Evolutionary conservation across 495 filamentous ascomycete species (phyloP), one percentile per base, ranked within the genome.

Genomic region (Penicillium lividum): DNA sequence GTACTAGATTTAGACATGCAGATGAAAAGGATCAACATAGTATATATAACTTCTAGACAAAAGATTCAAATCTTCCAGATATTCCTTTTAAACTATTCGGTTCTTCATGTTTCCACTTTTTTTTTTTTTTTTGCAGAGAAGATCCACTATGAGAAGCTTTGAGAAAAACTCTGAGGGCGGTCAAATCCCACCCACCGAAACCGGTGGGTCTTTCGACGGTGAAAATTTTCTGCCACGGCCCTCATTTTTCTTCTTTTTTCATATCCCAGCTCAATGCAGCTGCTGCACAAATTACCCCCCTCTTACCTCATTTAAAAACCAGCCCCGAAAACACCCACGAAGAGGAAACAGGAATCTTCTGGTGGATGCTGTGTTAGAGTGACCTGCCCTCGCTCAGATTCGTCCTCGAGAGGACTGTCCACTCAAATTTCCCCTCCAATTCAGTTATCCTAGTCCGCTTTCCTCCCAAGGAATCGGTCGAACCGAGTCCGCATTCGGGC

Each of bases 331-430:
- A 25, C 18, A 28, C 42, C 8, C 16, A 15, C 38, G 16, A 25
- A 40, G 1, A 53, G 10, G 13, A 42, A 18, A 33, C 51, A 25
- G 22, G 22, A 43, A 44, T 42, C 42, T 18, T 56, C 58, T 74
- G 68, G 73, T 68, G 72, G 64, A 78, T 79, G 76, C 71, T 76
- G 73, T 69, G 72, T 63, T 79, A 73, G 73, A 77, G 72, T 68
- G 65, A 73, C 64, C 62, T 61, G 57, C 60, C 61, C 61, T 67
- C 58, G 64, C 53, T 49, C 56, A 60, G 59, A 65, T 71, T 59
- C 70, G 74, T 77, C 76, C 76, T 54, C 68, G 68, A 69, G 76
- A 79, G 76, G 76, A 77, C 76, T 65, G 68, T 68, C 63, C 73
- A 68, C 71, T 70, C 68, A 42, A 56, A 54, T 56, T 44, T 49